Base-by-base conservation (phyloP, 495 filamentous ascomycete genomes). In the Neurospora sp. region DNA sequence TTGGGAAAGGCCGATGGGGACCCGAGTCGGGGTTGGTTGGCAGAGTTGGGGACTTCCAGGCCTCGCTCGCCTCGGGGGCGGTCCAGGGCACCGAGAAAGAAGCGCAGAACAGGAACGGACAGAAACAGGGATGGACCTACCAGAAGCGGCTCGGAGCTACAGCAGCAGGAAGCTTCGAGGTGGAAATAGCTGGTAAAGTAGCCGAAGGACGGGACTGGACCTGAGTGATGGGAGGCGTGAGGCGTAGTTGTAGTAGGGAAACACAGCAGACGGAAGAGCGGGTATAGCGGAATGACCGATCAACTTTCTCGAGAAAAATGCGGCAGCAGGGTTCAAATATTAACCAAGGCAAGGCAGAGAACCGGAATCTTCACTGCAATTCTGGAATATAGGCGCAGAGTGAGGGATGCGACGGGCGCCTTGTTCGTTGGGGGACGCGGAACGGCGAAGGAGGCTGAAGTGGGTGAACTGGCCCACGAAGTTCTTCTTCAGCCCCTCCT, bases 401-500 rank as follows among this genome's bases (percentile, higher is more conserved):
- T 9, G 53, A 35, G 14, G 53, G 53, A 31, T 35, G 53, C 53
- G 27, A 35, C 53, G 53, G 53, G 12, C 27, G 27, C 53, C 53
- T 65, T 65, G 53, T 65, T 65, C 53, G 27, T 65, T 65, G 53
- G 53, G 53, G 27, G 27, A 35, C 31, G 27, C 53, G 27, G 53
- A 65, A 65, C 53, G 53, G 53, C 53, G 31, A 35, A 65, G 53
- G 53, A 65, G 53, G 53, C 53, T 61, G 53, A 61, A 61, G 22
- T 59, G 48, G 53, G 27, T 65, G 53, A 61, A 65, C 22, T 65
- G 27, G 53, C 53, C 53, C 14, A 35, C 22, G 27, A 5, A 31
- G 27, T 65, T 65, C 53, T 65, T 65, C 72, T 76, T 77, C 75
- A 80, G 79, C 78, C 79, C 79, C 79, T 79, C 78, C 76, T 61